Evolutionary conservation across 2,329 filamentous ascomycete species (phyloP), one percentile per base, ranked within the genome.

Genomic region (Passalora sequoiae): DNA sequence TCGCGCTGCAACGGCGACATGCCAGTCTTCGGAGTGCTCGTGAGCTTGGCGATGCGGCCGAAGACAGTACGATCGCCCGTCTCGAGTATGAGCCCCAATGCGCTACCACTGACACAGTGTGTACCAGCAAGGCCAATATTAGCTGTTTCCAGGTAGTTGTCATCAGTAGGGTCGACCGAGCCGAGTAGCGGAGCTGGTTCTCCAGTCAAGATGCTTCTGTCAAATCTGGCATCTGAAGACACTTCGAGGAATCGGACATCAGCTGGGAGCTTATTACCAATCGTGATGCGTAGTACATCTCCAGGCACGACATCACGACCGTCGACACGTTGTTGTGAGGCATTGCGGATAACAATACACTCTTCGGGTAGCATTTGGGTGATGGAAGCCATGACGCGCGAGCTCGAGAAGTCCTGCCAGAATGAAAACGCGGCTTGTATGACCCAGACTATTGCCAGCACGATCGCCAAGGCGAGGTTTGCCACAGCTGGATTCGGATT

Each of bases 91-190:
- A 89, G 66, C 13, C 81, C 84, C 10, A 75, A 69, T 39, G 77
- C 81, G 16, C 70, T 80, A 3, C 85, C 85, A 5, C 80, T 80
- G 3, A 84, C 78, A 53, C 84, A 88, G 57, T 89, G 83, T 0
- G 85, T 88, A n/a, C 86, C 84, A 59, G 88, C 84, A 7, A 89
- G 72, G 16, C 84, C 84, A 40, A 89, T 86, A 55, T 80, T 84
- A 40, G 78, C 77, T 3, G 84, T 89, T 60, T 89, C 85, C 21
- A 89, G 77, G 57, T 86, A 87, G 61, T 88, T 88, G 28, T 75
- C 69, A 56, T 88, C 83, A 0, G 80, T 83, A 0, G 73, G 77
- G n/a, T 85, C 73, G 10, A 84, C 72, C 0, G 78, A 76, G 2
- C 76, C 84, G 3, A 75, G 66, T 4, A 87, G 65, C 2, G 83